Base-by-base conservation (phyloP, 352 stramenopile genomes). In the Plasmopara muralis region DNA sequence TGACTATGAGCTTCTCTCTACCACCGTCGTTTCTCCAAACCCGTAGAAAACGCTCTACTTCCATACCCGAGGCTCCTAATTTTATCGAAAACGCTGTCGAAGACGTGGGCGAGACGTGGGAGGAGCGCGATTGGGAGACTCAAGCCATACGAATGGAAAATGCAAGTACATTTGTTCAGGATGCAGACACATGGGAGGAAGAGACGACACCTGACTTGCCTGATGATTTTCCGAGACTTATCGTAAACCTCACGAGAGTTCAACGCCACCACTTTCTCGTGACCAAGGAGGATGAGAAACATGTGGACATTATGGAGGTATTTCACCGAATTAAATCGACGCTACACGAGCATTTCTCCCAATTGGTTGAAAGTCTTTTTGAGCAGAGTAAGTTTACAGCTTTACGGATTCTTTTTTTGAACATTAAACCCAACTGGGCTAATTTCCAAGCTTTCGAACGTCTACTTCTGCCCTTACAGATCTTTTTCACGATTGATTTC, bases 211-310 rank as follows among this genome's bases (percentile, higher is more conserved):
- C 60, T 0, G 70, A 76, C 0, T 58, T 89, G 9, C 78, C 78
- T 0, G 76, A 89, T 35, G 76, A 87, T 41, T 89, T 89, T 44
- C 78, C 78, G 2, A 44, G 83, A 43, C 68, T 89, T 28, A 62
- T 89, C 18, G 63, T 89, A 16, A 89, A 89, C 50, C 50, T 87
- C 42, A 79, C 76, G 33, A 63, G 69, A 3, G 47, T 87, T 25
- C 72, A 81, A 48, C 59, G 65, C 6, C 64, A 84, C 5, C 72
- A 87, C 44, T 84, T 85, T 39, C 66, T 68, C 20, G 16, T 34
- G 20, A 46, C 53, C 9, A 31, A 60, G 14, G 39, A 45, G 9
- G 57, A 53, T 5, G 65, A 72, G n/a, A 40, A 50, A 14, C 20
- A 25, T 25, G 59, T 59, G 6, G 64, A 68, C 40, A 59, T 68